Evolutionary conservation across 768 basidiomycete genomes (phyloP).

Genomic region (Hemileccinum impolitum): DNA sequence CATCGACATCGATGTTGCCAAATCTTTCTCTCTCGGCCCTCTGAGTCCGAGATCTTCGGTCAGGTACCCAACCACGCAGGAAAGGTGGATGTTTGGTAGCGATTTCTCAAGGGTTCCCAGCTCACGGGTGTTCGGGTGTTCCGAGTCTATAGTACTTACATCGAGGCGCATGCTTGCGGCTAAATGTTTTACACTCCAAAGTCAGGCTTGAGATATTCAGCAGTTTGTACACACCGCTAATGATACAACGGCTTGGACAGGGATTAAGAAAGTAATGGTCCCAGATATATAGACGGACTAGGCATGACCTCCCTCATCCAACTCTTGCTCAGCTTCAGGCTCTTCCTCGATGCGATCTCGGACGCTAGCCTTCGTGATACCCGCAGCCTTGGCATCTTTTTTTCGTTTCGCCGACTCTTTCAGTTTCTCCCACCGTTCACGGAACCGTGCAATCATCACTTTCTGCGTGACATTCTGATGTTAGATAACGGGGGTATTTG

Average conservation of each 20-base stretch:
- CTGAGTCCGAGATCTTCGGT: neutral
- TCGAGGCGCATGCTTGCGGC: neutral
- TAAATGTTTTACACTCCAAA: neutral
- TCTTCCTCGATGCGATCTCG: slow-evolving; percentile 70
- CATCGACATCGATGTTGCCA: neutral
- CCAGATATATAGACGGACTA: neutral
- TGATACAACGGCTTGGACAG: slow-evolving; percentile 8
- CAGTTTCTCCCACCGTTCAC: slow-evolving; percentile 85
- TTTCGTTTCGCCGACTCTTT: slow-evolving; percentile 87
- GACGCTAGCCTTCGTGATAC: slow-evolving; percentile 40
- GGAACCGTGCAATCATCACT: slow-evolving; percentile 77
- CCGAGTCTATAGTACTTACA: no score
- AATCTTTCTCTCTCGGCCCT: neutral
- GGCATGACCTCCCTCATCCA: slow-evolving; percentile 27
- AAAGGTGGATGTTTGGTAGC: no score
- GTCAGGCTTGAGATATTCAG: neutral
- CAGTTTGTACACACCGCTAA: slow-evolving; percentile 9
- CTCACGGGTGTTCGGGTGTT: no score
- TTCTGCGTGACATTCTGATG: slow-evolving; percentile 46
- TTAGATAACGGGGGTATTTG: slow-evolving; percentile 10
- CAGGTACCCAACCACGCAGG: neutral
- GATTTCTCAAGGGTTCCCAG: no score
- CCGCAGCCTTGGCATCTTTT: slow-evolving; percentile 67
- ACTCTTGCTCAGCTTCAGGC: slow-evolving; percentile 61
- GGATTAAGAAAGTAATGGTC: slow-evolving; percentile 4